Conservation (phyloP, 345 rosid genomes). For the Camelina laxa region DNA sequence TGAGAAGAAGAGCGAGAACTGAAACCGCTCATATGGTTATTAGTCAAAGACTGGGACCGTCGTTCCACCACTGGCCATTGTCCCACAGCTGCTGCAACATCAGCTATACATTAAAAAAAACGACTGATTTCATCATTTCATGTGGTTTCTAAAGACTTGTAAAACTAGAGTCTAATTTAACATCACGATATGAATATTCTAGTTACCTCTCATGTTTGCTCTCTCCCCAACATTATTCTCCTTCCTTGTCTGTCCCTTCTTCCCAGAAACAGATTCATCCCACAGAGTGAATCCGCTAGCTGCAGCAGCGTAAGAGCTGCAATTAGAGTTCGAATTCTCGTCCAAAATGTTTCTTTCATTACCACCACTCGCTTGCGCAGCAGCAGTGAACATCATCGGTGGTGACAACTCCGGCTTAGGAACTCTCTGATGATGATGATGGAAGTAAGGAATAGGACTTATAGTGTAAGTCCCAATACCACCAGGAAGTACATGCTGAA, state of each 20-base stretch:
- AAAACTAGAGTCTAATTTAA: background rate
- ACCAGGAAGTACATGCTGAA: conserved; percentile 77
- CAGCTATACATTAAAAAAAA: conserved; percentile 26
- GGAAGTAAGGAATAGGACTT: conserved; percentile 69
- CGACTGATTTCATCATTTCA: background rate
- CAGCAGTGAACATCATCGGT: conserved; percentile 42
- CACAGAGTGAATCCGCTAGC: conserved; percentile 76
- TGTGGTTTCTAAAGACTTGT: background rate
- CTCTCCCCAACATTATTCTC: conserved; percentile 64
- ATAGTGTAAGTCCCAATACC: conserved; percentile 93
- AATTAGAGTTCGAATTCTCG: conserved; percentile 64
- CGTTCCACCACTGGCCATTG: conserved; percentile 64
- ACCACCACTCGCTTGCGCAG: conserved; percentile 53
- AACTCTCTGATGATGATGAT: conserved; percentile 50
- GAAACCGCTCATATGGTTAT: conserved; percentile 62
- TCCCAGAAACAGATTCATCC: conserved; percentile 71
- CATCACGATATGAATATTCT: background rate
- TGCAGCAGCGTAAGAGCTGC: conserved; percentile 73
- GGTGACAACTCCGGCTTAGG: conserved; percentile 74
- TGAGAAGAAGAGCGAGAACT: conserved; percentile 71
- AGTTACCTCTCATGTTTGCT: conserved; percentile 44
- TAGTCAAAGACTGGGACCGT: conserved; percentile 63
- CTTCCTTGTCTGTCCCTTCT: conserved; percentile 95
- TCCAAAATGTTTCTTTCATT: conserved; percentile 68
- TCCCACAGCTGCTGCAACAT: conserved; percentile 54